phyloP scores from a whole-genome alignment of 441 rosid species.

The Croton setiger region DNA sequence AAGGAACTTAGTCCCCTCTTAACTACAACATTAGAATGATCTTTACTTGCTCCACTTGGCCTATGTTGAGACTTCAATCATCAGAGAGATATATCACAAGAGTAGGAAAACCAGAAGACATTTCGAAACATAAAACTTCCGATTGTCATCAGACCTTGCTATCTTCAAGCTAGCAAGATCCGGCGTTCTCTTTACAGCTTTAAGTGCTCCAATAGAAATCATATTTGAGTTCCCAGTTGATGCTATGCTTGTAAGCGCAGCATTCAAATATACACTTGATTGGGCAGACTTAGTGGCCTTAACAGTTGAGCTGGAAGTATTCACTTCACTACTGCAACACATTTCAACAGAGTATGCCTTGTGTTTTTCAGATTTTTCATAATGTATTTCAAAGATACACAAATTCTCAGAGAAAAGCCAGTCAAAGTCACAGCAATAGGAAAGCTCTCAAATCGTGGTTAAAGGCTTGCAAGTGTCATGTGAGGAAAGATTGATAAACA shows the following conservation, averaged over 20 bases:
- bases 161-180: constrained; percentile 45
- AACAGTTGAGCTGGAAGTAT: constrained; percentile 37
- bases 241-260: constrained; percentile 33
- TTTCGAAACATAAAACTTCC: constrained; percentile 10
- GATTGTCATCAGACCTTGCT: constrained; percentile 41
- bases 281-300: constrained; percentile 31
- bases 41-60: constrained; percentile 33
- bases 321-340: constrained; percentile 43
- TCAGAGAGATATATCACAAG: constrained; percentile 4
- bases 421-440: background rate
- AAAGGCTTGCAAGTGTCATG: background rate
- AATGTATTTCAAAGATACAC: background rate
- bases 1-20: constrained; percentile 30
- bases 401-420: background rate
- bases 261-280: constrained; percentile 24
- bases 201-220: constrained; percentile 38
- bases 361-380: constrained; percentile 1
- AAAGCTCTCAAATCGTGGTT: background rate
- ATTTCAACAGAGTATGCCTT: constrained; percentile 9
- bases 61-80: constrained; percentile 36
- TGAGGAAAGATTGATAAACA: background rate
- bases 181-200: constrained; percentile 41
- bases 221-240: constrained; percentile 33
- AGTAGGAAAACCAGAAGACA: constrained; percentile 8
- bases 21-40: constrained; percentile 28